phyloP scores from a whole-genome alignment of 2,329 filamentous ascomycete genomes.

The Gnomoniopsis smithogilvyi region DNA sequence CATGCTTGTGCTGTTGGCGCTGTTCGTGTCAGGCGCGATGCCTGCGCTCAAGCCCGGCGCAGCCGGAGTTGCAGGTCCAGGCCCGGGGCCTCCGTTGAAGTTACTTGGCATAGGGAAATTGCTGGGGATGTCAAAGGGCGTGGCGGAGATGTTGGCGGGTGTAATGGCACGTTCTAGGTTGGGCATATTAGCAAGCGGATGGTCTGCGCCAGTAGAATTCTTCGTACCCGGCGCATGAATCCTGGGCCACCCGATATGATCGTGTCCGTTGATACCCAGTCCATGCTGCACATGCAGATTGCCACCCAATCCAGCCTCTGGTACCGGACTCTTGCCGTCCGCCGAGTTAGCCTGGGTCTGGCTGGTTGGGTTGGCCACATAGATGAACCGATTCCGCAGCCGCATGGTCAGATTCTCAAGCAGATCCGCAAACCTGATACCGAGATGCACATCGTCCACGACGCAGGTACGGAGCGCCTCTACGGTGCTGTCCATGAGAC shows the following conservation, averaged over 20 bases:
- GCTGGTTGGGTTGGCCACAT: slow-evolving; percentile 45
- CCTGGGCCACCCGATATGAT: slow-evolving; percentile 19
- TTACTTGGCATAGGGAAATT: slow-evolving; percentile 52
- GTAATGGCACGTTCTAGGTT: slow-evolving; percentile 36
- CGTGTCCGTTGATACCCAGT: slow-evolving; percentile 9
- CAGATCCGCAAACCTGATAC: slow-evolving; percentile 79
- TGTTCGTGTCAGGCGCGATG: slow-evolving; percentile 31
- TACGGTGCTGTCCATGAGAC: slow-evolving; percentile 71
- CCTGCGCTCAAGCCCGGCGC: slow-evolving; percentile 22
- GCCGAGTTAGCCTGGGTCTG: slow-evolving; percentile 32
- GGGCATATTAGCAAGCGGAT: not conserved
- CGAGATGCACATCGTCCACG: slow-evolving; percentile 81
- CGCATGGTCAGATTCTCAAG: slow-evolving; percentile 75
- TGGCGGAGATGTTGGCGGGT: slow-evolving; percentile 57
- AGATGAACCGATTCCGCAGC: slow-evolving; percentile 71
- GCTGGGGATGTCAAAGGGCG: slow-evolving; percentile 57
- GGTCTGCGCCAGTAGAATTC: too few relatives aligned
- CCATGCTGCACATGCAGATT: slow-evolving; percentile 17
- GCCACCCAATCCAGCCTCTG: slow-evolving; percentile 19
- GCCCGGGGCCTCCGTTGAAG: slow-evolving; percentile 25
- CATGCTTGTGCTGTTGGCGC: slow-evolving; percentile 24
- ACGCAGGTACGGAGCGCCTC: slow-evolving; percentile 73
- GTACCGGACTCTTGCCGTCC: slow-evolving; percentile 39
- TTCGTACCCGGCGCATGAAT: slow-evolving; percentile 13
- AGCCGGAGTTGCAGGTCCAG: slow-evolving; percentile 46